Evolutionary conservation across 441 rosid genomes (phyloP), one percentile per base, ranked within the genome.

Genomic region (Euphorbia celastroides): DNA sequence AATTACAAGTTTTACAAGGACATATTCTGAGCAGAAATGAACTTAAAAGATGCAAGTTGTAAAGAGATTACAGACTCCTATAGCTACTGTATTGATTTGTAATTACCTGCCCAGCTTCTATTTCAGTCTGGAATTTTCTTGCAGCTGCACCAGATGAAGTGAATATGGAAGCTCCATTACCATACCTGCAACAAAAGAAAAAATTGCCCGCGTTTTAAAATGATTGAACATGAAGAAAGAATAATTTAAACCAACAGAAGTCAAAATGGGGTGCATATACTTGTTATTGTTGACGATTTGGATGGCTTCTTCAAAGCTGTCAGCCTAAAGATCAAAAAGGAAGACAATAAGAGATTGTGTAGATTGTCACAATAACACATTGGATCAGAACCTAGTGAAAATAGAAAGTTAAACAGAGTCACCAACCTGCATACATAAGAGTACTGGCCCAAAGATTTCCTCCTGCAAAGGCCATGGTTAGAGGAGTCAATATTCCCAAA

Each of bases 401-500:
- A 57, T 62, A 72, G 74, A 25, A 48, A 50, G 38, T 25, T 34
- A 41, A 25, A 62, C 65, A 41, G 74, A 10, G 20, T 59, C 71
- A 72, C 74, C 64, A 28, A 89, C 98, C 88, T 83, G 77, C 96
- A 90, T 82, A 81, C 96, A 93, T 68, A 90, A 78, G 58, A 93
- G 94, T 80, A 93, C 98, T 0, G 98, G 98, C 61, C 98, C 98
- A 69, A 93, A 93, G 64, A 93, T 93, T 81, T 93, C 98, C 80
- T 93, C 98, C 98, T 93, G 83, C 77, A 79, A 57, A 62, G 57
- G 69, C 57, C 73, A 65, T 23, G 28, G 56, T 57, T 22, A 76
- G 13, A 20, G 41, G 17, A 67, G 60, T 70, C 25, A 57, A 68
- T 48, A 17, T 26, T 14, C 30, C 54, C 65, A 59, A 31, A 30